A percentile compares a stretch with the other conserved stretches of the same genome.
These are phyloP conservation scores for Acanthamoeba culbertsoni DNA, from an alignment of 208 protist genomes.

Conservation along the genomic window DNA sequence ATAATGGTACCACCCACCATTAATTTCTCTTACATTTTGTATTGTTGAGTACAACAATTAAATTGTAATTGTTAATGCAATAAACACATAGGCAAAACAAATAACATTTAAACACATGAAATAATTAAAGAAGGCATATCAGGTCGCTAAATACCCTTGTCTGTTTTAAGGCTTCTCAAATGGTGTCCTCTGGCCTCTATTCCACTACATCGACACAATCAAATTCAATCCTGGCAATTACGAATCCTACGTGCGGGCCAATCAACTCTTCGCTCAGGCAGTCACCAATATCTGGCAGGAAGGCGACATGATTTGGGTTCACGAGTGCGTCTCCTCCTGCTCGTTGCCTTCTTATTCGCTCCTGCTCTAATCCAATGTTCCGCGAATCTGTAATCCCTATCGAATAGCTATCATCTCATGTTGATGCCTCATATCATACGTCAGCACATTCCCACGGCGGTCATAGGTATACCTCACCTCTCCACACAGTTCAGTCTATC, in stretches of 20 bases:
- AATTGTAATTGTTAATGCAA: too few relatives aligned
- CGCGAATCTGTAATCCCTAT: neutral
- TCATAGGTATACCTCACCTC: conserved; percentile 66
- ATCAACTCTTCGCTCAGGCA: conserved; percentile 72
- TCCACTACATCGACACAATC: conserved; percentile 76
- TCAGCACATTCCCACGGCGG: conserved; percentile 36
- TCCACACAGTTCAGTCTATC: neutral
- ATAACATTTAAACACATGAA: too few relatives aligned
- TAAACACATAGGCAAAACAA: too few relatives aligned
- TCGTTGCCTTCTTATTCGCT: neutral
- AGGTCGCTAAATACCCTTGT: neutral
- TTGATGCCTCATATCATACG: conserved; percentile 80
- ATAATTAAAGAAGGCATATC: neutral
- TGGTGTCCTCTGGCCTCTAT: conserved; percentile 80
- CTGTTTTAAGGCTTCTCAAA: conserved; percentile 13
- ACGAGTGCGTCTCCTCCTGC: neutral
- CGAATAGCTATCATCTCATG: conserved; percentile 80
- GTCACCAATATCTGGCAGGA: conserved; percentile 20
- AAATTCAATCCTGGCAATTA: conserved; percentile 70
- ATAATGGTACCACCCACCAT: conserved; percentile 57
- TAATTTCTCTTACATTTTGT: neutral
- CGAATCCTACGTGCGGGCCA: conserved; percentile 74
- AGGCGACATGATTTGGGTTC: conserved; percentile 31
- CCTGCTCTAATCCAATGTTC: neutral
- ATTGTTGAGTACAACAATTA: too few relatives aligned